These are phyloP conservation scores for Sugiyamaella novakii DNA, from an alignment of 1,139 yeast species.

Conservation along the genomic window DNA sequence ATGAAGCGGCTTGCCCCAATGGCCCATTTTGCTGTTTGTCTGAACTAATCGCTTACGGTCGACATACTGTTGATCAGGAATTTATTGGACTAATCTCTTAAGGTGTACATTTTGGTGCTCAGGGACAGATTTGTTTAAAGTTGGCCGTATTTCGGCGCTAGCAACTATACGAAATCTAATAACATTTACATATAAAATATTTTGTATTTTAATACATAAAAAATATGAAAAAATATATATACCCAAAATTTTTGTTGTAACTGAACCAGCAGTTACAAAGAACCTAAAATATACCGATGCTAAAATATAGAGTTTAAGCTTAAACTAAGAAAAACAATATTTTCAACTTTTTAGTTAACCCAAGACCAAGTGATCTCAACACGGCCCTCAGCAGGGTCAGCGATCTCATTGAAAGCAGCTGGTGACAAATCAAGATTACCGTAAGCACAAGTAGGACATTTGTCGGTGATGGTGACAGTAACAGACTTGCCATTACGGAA, in stretches of 20 bases:
- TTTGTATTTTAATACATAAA: neutral
- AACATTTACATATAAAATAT: too few species aligned
- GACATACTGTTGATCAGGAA: too few species aligned
- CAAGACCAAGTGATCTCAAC: conserved; percentile 52
- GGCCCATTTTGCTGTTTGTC: too few species aligned
- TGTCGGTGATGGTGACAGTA: conserved; percentile 55
- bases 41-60: too few species aligned
- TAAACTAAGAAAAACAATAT: too few species aligned
- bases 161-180: too few species aligned
- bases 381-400: conserved; percentile 51
- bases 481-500: conserved; percentile 50
- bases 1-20: too few species aligned
- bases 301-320: too few species aligned
- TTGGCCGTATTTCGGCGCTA: too few species aligned
- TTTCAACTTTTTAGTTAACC: conserved; percentile 30
- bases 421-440: conserved; percentile 57
- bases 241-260: conserved; percentile 7
- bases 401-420: conserved; percentile 53
- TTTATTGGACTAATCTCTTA: too few species aligned
- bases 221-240: neutral
- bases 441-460: conserved; percentile 54
- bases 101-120: too few species aligned
- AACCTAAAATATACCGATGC: neutral
- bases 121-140: too few species aligned
- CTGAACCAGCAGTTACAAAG: conserved; percentile 13